Conservation (phyloP, 345 rosid genomes). For the Melaleuca alternifolia region DNA sequence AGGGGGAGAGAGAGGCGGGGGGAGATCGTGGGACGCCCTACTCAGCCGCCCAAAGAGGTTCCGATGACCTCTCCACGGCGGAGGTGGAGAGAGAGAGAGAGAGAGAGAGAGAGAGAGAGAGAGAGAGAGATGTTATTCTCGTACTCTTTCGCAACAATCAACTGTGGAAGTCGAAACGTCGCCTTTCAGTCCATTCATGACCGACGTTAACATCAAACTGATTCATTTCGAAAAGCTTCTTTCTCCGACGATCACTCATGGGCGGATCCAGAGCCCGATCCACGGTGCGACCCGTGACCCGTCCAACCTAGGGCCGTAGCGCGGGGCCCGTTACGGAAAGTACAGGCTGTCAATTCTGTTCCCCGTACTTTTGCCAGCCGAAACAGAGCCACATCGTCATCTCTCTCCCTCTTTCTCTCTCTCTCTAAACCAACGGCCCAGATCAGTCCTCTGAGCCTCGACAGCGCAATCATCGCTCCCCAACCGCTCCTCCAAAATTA, state of each 20-base stretch:
- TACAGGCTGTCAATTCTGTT: not conserved
- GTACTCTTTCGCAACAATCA: no score
- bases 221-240: no score
- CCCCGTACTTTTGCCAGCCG: not conserved
- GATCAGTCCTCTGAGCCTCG: not conserved
- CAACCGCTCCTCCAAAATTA: not conserved
- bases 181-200: no score
- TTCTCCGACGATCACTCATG: not conserved
- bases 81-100: no score
- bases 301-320: not conserved
- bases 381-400: not conserved
- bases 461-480: slow-evolving; percentile 46
- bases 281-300: not conserved
- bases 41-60: no score
- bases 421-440: not conserved
- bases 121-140: no score
- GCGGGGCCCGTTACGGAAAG: not conserved
- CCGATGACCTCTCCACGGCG: no score
- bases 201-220: no score
- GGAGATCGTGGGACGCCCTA: no score
- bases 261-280: not conserved
- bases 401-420: not conserved
- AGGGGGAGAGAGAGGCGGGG: no score
- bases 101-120: no score
- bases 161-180: no score